Percentiles rank a stretch among this genome's conserved stretches.
Conservation (phyloP, 2,329 filamentous ascomycete species). For the Diplocarpon mali region DNA sequence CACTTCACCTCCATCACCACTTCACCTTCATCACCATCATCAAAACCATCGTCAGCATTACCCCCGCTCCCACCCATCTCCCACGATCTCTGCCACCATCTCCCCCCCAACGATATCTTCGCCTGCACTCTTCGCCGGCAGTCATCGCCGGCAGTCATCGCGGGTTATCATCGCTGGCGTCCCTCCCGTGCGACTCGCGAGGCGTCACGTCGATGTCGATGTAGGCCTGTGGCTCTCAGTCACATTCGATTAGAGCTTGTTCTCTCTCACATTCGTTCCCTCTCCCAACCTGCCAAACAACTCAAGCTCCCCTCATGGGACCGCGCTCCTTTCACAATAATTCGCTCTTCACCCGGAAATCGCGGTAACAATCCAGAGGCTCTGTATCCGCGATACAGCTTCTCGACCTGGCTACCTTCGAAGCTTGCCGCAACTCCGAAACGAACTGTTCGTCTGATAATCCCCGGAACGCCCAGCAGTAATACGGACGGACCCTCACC, state of each 20-base stretch:
- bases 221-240: constrained; percentile 3
- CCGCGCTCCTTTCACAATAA: constrained; percentile 11
- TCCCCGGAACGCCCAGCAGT: background rate
- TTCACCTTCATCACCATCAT: too few species aligned
- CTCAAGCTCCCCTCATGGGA: background rate
- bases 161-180: background rate
- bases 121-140: background rate
- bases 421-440: constrained; percentile 1
- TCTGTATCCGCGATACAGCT: constrained; percentile 13
- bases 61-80: background rate
- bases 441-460: background rate
- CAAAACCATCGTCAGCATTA: too few species aligned
- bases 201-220: constrained; percentile 4
- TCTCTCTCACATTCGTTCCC: constrained; percentile 21
- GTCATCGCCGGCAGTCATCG: background rate
- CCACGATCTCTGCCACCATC: background rate
- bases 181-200: background rate
- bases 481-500: too few species aligned
- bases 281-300: background rate
- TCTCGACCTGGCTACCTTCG: constrained; percentile 1
- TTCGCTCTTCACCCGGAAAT: constrained; percentile 8
- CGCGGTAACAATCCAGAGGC: constrained; percentile 1
- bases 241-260: constrained; percentile 12
- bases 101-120: background rate
- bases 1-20: too few species aligned